A percentile compares a stretch with the other conserved stretches of the same genome.
phyloP scores from a whole-genome alignment of 2,329 filamentous ascomycete genomes.

The Alternaria panax region DNA sequence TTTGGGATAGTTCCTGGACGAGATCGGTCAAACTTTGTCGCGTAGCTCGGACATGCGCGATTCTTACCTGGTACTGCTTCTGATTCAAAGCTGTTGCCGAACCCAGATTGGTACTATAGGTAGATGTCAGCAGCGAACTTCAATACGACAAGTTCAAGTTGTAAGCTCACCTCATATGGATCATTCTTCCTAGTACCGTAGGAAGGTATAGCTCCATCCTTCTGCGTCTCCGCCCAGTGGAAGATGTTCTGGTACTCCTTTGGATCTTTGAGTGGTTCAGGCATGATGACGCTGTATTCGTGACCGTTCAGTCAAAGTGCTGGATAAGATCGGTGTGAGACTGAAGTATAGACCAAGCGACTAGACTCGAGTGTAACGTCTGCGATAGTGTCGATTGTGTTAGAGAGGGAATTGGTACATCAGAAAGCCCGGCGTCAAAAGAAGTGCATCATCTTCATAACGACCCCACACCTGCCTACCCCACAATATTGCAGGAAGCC shows the following conservation, averaged over 20 bases:
- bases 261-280: slow-evolving; percentile 43
- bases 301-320: not conserved
- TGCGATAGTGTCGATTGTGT: not conserved
- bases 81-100: slow-evolving; percentile 61
- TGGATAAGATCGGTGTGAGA: not conserved
- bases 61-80: slow-evolving; percentile 54
- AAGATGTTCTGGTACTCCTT: slow-evolving; percentile 49
- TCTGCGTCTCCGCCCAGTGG: slow-evolving; percentile 67
- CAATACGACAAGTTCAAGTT: not conserved
- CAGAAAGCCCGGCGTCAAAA: slow-evolving; percentile 1
- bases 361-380: not conserved
- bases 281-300: slow-evolving; percentile 25
- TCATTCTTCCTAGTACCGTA: slow-evolving; percentile 63
- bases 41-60: not conserved
- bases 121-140: slow-evolving; percentile 14
- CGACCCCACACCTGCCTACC: slow-evolving; percentile 17
- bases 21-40: slow-evolving; percentile 22
- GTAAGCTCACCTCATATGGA: slow-evolving; percentile 57
- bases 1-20: slow-evolving; percentile 52
- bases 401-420: not conserved
- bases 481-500: slow-evolving; percentile 16
- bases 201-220: slow-evolving; percentile 63
- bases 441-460: slow-evolving; percentile 10
- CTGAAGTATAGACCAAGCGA: not conserved
- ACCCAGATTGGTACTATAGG: slow-evolving; percentile 62